A percentile compares a stretch with the other conserved stretches of the same genome.
phyloP scores from a whole-genome alignment of 148 eudicot genomes.

The Fagopyrum esculentum region DNA sequence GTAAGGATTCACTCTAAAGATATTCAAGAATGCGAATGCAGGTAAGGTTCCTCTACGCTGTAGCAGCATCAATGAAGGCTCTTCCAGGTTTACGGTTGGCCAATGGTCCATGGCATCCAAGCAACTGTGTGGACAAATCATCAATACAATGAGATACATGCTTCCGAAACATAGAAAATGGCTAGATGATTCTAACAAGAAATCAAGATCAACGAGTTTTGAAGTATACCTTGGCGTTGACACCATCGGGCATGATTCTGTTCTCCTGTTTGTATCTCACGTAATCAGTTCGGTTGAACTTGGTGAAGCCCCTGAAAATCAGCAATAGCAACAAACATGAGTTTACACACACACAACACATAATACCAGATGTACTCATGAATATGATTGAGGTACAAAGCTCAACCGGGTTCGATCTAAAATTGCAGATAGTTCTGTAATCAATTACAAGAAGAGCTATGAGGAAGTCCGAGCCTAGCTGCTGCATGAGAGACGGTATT shows the following conservation, averaged over 20 bases:
- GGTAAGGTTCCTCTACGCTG: background rate
- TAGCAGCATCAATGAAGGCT: conserved; percentile 26
- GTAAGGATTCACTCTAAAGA: background rate
- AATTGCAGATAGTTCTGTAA: too few relatives aligned
- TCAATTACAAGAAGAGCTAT: too few relatives aligned
- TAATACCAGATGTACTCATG: background rate
- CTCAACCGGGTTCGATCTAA: too few relatives aligned
- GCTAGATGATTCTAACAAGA: background rate
- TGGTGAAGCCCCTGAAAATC: conserved; percentile 31
- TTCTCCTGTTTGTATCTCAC: conserved; percentile 28
- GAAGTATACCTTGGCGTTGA: conserved; percentile 31
- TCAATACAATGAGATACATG: background rate
- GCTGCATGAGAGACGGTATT: too few relatives aligned
- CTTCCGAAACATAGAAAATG: background rate
- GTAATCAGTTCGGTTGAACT: conserved; percentile 37
- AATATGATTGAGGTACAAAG: background rate
- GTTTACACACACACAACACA: background rate
- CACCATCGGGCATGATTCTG: conserved; percentile 34
- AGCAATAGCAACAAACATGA: background rate
- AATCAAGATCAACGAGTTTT: background rate
- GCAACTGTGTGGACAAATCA: conserved; percentile 30
- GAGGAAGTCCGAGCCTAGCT: too few relatives aligned
- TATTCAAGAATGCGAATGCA: background rate
- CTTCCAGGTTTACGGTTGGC: conserved; percentile 40
- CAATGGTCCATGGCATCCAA: conserved; percentile 44